Evolutionary conservation across 345 rosid species (phyloP).

Genomic region (Crucihimalaya himalaica): DNA sequence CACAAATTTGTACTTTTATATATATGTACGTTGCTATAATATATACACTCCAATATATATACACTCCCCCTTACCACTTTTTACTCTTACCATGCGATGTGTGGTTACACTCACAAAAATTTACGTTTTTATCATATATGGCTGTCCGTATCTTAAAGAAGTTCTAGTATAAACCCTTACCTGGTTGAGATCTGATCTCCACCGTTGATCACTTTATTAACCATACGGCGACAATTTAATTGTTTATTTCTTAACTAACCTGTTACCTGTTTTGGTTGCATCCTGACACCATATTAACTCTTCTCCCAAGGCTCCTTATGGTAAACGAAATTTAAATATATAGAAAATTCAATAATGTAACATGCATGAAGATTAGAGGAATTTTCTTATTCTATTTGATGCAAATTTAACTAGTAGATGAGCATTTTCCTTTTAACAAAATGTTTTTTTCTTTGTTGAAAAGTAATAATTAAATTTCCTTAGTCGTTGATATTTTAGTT

Average conservation of each 20-base stretch:
- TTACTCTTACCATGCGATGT: background rate
- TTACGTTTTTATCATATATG: constrained; percentile 15
- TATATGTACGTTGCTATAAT: background rate
- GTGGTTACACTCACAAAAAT: background rate
- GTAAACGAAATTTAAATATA: background rate
- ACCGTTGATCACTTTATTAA: constrained; percentile 15
- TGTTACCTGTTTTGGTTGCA: background rate
- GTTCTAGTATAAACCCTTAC: constrained; percentile 10
- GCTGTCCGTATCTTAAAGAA: constrained; percentile 24
- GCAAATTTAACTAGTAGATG: too few relatives aligned
- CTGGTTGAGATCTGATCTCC: background rate
- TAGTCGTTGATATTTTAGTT: constrained; percentile 16
- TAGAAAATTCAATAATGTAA: too few relatives aligned
- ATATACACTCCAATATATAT: background rate
- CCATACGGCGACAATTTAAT: background rate
- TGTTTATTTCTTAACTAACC: background rate
- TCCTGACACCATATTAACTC: background rate
- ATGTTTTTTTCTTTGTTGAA: background rate
- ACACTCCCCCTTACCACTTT: too few relatives aligned
- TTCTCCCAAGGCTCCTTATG: background rate
- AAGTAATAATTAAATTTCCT: background rate
- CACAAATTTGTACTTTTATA: background rate
- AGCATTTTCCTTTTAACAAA: background rate
- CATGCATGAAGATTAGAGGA: background rate
- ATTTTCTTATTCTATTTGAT: background rate